Evolutionary conservation across 352 stramenopile species (phyloP), one percentile per base, ranked within the genome.

Genomic region (Globisporangium ultimum): DNA sequence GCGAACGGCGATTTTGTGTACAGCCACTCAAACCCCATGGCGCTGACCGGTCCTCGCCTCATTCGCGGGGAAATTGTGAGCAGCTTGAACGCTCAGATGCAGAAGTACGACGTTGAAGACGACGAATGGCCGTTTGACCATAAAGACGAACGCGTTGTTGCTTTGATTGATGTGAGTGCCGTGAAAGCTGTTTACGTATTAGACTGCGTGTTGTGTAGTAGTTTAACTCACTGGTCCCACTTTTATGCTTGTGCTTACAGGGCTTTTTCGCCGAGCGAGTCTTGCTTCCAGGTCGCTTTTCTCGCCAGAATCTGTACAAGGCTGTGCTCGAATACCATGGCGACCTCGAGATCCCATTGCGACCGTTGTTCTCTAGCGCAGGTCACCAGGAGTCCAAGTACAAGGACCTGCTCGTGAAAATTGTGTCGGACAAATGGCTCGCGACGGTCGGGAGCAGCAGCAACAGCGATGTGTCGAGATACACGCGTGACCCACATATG

Each of bases 1-100:
- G 52, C 83, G 9, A 73, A 68, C 48, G 76, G 78, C 0, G 77
- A 90, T 28, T 74, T 80, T 17, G 67, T 88, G 14, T 88, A 73
- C 58, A 78, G 78, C 20, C 80, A 92, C 52, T 58, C 72, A 13
- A 89, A 92, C 18, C 76, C 80, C 18, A 89, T 89, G 77, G 80
- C 77, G 6, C 53, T 84, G 0, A 92, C 83, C 3, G 78, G 83
- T 4, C 80, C 83, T 13, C 72, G 75, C 4, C 66, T 76, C 1
- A 81, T 89, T 49, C 42, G 68, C 6, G 77, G 77, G 5, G 73
- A 87, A 15, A 56, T 74, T 3, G 71, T 91, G 14, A 76, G 66
- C 60, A 87, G 77, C 50, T 46, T 88, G 18, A 72, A 85, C 50
- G 64, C 78, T 9, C 78, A 88, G 53, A 89, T 89, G 79, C 74